Conservation (phyloP, 306 rosid genomes). For the Betula pendula region DNA sequence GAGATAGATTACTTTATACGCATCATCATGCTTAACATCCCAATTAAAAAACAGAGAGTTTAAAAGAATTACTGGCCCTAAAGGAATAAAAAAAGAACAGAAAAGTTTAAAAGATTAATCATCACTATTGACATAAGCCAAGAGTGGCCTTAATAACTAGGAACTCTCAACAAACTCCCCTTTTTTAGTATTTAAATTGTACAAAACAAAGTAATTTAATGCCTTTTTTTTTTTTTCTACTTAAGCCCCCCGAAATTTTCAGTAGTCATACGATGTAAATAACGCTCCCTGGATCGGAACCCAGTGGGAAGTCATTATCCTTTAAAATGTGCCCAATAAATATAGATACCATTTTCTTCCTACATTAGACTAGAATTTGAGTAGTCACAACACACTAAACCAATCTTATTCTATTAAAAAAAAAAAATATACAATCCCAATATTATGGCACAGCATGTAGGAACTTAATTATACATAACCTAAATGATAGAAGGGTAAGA, state of each 20-base stretch:
- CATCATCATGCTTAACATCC: background rate
- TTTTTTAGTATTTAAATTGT: too few relatives aligned
- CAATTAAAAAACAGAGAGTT: background rate
- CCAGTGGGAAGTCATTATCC: background rate
- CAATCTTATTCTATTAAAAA: background rate
- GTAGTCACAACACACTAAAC: background rate
- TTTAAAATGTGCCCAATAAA: background rate
- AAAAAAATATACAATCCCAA: background rate
- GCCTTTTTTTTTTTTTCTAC: too few relatives aligned
- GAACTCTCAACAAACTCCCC: too few relatives aligned
- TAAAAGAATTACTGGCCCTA: too few relatives aligned
- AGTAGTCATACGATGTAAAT: too few relatives aligned
- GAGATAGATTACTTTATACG: background rate
- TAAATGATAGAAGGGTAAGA: slow-evolving; percentile 85
- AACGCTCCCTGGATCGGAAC: too few relatives aligned
- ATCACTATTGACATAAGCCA: too few relatives aligned
- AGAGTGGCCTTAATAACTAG: too few relatives aligned
- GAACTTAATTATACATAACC: slow-evolving; percentile 49
- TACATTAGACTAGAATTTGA: background rate
- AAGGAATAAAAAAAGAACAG: too few relatives aligned
- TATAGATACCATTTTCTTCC: background rate
- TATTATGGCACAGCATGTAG: background rate
- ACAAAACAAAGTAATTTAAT: too few relatives aligned
- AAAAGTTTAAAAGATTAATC: too few relatives aligned
- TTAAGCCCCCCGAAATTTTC: too few relatives aligned